Base-by-base conservation (phyloP, 2,329 filamentous ascomycete genomes). In the Alternaria ethzedia region DNA sequence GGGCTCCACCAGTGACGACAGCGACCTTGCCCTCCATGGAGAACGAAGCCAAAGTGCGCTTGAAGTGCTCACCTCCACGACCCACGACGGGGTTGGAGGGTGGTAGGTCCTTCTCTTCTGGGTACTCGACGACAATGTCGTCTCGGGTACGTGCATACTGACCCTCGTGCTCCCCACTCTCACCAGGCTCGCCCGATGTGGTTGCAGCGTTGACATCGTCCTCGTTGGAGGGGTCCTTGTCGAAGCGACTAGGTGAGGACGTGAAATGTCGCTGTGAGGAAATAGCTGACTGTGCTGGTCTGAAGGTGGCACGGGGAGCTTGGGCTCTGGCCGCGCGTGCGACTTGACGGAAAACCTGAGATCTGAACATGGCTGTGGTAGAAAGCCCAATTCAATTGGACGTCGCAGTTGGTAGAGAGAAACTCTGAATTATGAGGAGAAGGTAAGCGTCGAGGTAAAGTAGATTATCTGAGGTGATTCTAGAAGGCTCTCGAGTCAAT, bases 1-100 rank as follows among this genome's bases (percentile, higher is more conserved):
- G 87, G 25, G 95, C 95, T 76, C 94, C 95, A 56, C 95, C 95
- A 1, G 95, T 98, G 43, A 98, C 91, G 44, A 97, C 85, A 50
- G 89, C 93, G 9, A 94, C 91, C 76, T 90, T 91, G 65, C 89
- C 91, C 78, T 97, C 91, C 32, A 98, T 87, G 9, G 93, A 95
- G 83, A 97, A 98, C 46, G 89, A 89, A 32, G 92, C 89, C 26
- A 97, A 87, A 0, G 94, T 97, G 25, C 93, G 90, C 84, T 93
- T 94, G 81, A 92, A 91, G 75, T 96, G 92, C 76, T 90, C 87
- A 17, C 92, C 93, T 65, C 92, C 92, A 55, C 92, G 87, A 52
- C 93, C 93, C 68, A 89, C 86, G 8, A 95, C 88, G 5, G 92
- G 90, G 60, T 85, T 83, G 61, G 89, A 91, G 45, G 87, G 85